Percentiles rank a stretch among this genome's conserved stretches.
These are phyloP conservation scores for Mrakia gelida DNA, from an alignment of 768 basidiomycete genomes.

Conservation along the genomic window DNA sequence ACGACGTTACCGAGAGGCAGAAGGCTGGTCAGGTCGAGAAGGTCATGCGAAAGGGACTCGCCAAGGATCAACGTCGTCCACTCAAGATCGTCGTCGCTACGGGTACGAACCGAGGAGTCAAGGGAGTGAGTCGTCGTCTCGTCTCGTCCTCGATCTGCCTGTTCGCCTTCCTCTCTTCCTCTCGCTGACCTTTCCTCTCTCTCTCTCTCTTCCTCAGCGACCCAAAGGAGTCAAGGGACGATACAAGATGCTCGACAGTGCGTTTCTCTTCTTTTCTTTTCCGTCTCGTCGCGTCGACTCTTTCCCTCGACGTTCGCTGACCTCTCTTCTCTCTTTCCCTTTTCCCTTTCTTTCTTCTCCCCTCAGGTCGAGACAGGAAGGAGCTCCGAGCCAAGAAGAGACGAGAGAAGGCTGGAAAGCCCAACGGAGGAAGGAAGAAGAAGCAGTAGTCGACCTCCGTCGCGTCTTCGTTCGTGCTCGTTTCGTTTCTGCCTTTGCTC, in stretches of 20 bases:
- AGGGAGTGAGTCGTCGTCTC: slow-evolving; percentile 52
- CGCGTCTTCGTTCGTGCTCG: not conserved
- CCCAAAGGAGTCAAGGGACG: slow-evolving; percentile 97
- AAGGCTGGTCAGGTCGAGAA: slow-evolving; percentile 92
- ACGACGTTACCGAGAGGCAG: slow-evolving; percentile 90
- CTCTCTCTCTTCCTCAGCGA: slow-evolving; percentile 42
- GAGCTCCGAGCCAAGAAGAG: slow-evolving; percentile 81
- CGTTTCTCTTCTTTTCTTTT: slow-evolving; percentile 14
- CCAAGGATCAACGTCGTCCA: slow-evolving; percentile 52
- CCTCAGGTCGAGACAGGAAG: slow-evolving; percentile 31
- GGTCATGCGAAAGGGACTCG: slow-evolving; percentile 49
- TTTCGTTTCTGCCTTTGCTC: not conserved
- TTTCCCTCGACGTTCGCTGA: not conserved
- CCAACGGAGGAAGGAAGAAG: slow-evolving; percentile 32
- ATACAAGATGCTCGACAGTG: slow-evolving; percentile 79
- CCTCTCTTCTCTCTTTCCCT: slow-evolving; percentile 4
- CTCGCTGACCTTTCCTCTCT: not conserved
- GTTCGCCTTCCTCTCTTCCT: not conserved
- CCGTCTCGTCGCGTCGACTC: slow-evolving; percentile 4
- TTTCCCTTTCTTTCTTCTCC: too few species aligned
- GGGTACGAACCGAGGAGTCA: slow-evolving; percentile 79
- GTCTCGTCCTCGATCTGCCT: not conserved
- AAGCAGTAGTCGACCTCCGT: slow-evolving; percentile 12
- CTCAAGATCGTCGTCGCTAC: slow-evolving; percentile 89
- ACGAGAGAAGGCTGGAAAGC: slow-evolving; percentile 65